These are phyloP conservation scores for Aspergillus nidulans DNA, from an alignment of 495 filamentous ascomycete genomes.

Conservation along the genomic window DNA sequence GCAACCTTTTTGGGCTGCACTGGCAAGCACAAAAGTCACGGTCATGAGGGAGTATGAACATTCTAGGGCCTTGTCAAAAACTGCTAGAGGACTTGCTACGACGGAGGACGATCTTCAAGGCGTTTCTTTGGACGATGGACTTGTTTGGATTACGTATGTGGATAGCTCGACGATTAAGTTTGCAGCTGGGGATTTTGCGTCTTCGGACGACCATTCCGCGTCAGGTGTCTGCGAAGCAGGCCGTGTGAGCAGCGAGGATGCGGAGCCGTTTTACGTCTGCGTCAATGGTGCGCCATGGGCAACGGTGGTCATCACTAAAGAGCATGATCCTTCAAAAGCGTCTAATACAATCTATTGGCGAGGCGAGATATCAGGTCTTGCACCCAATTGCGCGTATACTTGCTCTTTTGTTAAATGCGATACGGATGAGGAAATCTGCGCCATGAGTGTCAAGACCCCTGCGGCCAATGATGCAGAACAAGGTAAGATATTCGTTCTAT, in stretches of 20 bases:
- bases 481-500: constrained; percentile 34
- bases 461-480: constrained; percentile 64
- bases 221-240: constrained; percentile 31
- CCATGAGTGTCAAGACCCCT: constrained; percentile 74
- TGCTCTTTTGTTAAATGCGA: constrained; percentile 77
- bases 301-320: constrained; percentile 64
- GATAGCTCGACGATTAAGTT: constrained; percentile 79
- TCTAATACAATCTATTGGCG: constrained; percentile 57
- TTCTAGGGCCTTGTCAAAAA: constrained; percentile 74
- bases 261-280: constrained; percentile 81
- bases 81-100: constrained; percentile 57
- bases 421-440: constrained; percentile 69
- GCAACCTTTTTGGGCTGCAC: constrained; percentile 90
- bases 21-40: constrained; percentile 91
- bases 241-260: constrained; percentile 37
- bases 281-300: constrained; percentile 89
- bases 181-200: constrained; percentile 63
- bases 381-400: constrained; percentile 77
- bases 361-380: constrained; percentile 85
- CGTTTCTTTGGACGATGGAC: constrained; percentile 71
- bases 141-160: constrained; percentile 85
- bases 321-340: constrained; percentile 46
- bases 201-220: constrained; percentile 33
- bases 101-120: constrained; percentile 80
- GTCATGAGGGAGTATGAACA: constrained; percentile 90